phyloP scores from a whole-genome alignment of 495 filamentous ascomycete species.

The Penicillium mononematosum region DNA sequence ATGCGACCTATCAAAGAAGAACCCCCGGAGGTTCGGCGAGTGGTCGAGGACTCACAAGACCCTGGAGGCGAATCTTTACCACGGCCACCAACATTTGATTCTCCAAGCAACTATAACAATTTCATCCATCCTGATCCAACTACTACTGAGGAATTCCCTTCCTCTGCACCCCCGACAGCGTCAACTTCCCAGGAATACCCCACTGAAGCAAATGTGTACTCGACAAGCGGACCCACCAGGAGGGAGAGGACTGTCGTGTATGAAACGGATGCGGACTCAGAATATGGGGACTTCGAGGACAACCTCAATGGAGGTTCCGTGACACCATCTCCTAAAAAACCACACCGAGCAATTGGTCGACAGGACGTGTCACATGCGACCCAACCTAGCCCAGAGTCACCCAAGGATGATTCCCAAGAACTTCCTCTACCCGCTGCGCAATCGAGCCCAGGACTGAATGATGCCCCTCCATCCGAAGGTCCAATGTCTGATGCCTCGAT shows the following conservation, averaged over 20 bases:
- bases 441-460: slow-evolving; percentile 8
- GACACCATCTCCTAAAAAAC: slow-evolving; percentile 16
- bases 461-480: slow-evolving; percentile 25
- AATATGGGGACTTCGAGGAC: slow-evolving; percentile 35
- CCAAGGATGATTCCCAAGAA: slow-evolving; percentile 36
- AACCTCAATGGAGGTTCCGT: slow-evolving; percentile 8
- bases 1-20: slow-evolving; percentile 28
- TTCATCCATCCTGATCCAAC: slow-evolving; percentile 2
- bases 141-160: slow-evolving; percentile 4
- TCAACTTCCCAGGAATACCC: not conserved
- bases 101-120: slow-evolving; percentile 5
- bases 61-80: slow-evolving; percentile 3
- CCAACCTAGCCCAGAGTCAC: slow-evolving; percentile 16
- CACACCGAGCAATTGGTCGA: not conserved
- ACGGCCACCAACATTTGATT: slow-evolving; percentile 8
- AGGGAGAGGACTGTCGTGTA: slow-evolving; percentile 41
- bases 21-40: slow-evolving; percentile 8
- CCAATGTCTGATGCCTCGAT: slow-evolving; percentile 43
- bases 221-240: slow-evolving; percentile 9
- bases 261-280: slow-evolving; percentile 46
- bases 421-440: slow-evolving; percentile 31
- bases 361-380: not conserved
- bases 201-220: not conserved
- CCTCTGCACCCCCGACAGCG: slow-evolving; percentile 1
- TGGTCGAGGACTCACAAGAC: slow-evolving; percentile 10